These are phyloP conservation scores for Myrmaecium sp. DNA, from an alignment of 2,329 filamentous ascomycete species.

Conservation along the genomic window DNA sequence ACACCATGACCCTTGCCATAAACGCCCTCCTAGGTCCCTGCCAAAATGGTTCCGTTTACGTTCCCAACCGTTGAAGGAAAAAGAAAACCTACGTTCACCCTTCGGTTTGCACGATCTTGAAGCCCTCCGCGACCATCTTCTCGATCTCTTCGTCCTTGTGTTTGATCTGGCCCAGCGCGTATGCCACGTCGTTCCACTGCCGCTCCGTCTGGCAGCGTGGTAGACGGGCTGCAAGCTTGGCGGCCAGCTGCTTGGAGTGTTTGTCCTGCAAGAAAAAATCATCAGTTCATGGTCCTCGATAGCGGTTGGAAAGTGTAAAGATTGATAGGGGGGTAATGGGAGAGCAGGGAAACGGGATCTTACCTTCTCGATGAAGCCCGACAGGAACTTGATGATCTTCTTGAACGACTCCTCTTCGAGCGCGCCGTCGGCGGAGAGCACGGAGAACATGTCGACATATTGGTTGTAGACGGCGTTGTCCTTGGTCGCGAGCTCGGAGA, in stretches of 20 bases:
- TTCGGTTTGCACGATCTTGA: slow-evolving; percentile 34
- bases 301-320: slow-evolving; percentile 7
- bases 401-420: slow-evolving; percentile 75
- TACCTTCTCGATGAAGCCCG: slow-evolving; percentile 96
- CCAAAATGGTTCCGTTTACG: too few species aligned
- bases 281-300: too few species aligned
- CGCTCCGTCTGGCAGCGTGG: slow-evolving; percentile 76
- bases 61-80: too few species aligned
- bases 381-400: slow-evolving; percentile 78
- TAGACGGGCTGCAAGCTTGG: slow-evolving; percentile 79
- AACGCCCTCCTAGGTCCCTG: too few species aligned
- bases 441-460: slow-evolving; percentile 97
- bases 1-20: too few species aligned
- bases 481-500: slow-evolving; percentile 91
- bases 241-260: slow-evolving; percentile 83
- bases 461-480: slow-evolving; percentile 99
- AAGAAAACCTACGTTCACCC: slow-evolving; percentile 16
- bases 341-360: slow-evolving; percentile 9
- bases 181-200: slow-evolving; percentile 96
- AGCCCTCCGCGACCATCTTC: slow-evolving; percentile 59
- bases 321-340: slow-evolving; percentile 1
- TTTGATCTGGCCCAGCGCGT: slow-evolving; percentile 71
- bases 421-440: slow-evolving; percentile 65
- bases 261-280: slow-evolving; percentile 81
- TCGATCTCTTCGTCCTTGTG: slow-evolving; percentile 87